Conservation (phyloP, 2,329 filamentous ascomycete genomes). For the Ilyonectria destructans region DNA sequence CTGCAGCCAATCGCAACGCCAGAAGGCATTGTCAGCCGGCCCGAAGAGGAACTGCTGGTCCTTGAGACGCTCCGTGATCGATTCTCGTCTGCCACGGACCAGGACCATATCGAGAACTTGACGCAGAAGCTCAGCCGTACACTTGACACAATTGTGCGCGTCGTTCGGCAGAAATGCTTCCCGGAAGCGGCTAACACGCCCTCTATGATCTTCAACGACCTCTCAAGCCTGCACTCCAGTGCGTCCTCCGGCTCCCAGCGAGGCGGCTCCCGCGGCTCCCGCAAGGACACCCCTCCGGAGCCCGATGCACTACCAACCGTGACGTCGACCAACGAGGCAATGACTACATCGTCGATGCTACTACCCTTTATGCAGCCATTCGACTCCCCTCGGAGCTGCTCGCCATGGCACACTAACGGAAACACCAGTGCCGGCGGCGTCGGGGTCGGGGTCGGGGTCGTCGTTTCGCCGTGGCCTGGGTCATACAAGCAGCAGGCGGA, state of each 20-base stretch:
- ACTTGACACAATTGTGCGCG: slow-evolving; percentile 34
- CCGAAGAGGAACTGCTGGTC: slow-evolving; percentile 48
- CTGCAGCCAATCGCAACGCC: slow-evolving; percentile 37
- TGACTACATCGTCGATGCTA: slow-evolving; percentile 37
- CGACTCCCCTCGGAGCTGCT: slow-evolving; percentile 34
- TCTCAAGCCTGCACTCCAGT: slow-evolving; percentile 44
- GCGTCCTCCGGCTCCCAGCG: slow-evolving; percentile 43
- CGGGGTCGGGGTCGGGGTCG: not conserved
- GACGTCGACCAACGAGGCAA: slow-evolving; percentile 32
- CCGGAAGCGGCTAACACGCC: slow-evolving; percentile 36
- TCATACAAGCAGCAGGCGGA: slow-evolving; percentile 46
- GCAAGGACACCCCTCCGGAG: slow-evolving; percentile 44
- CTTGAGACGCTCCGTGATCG: slow-evolving; percentile 45
- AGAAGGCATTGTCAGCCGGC: slow-evolving; percentile 25
- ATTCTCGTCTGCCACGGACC: slow-evolving; percentile 37
- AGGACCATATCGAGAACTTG: slow-evolving; percentile 40
- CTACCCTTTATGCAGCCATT: slow-evolving; percentile 42
- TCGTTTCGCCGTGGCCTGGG: slow-evolving; percentile 36
- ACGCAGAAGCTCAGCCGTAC: slow-evolving; percentile 41
- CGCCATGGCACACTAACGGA: slow-evolving; percentile 32
- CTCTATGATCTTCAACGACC: slow-evolving; percentile 44
- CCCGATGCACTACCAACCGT: slow-evolving; percentile 37
- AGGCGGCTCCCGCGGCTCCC: slow-evolving; percentile 38
- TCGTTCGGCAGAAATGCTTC: slow-evolving; percentile 41
- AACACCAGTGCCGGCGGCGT: slow-evolving; percentile 2